A percentile compares a stretch with the other conserved stretches of the same genome.
Evolutionary conservation across 1,139 yeast species (phyloP).

Genomic region (Magnusiomyces sp.): DNA sequence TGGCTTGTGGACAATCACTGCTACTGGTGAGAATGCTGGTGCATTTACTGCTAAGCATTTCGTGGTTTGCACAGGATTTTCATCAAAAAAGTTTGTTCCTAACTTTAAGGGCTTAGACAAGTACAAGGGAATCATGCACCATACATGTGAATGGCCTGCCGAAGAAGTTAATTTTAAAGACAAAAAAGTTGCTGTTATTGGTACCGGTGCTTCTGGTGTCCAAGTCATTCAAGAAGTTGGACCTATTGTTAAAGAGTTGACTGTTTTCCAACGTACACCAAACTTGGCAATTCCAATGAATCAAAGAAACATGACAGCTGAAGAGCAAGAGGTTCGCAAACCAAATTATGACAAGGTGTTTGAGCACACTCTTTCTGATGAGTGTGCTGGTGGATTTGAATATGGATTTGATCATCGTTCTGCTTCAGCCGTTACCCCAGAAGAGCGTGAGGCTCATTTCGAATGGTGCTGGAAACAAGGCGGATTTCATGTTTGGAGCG

Average conservation of each 20-base stretch:
- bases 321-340: slow-evolving; percentile 13
- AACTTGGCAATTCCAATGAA: slow-evolving; percentile 26
- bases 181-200: slow-evolving; percentile 36
- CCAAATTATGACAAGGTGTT: slow-evolving; percentile 15
- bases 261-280: slow-evolving; percentile 30
- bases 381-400: slow-evolving; percentile 20
- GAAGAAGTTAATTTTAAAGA: slow-evolving; percentile 32
- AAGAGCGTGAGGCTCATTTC: slow-evolving; percentile 22
- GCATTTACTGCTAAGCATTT: slow-evolving; percentile 29
- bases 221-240: no score
- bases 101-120: slow-evolving; percentile 31
- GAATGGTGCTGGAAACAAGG: slow-evolving; percentile 21
- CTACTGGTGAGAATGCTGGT: slow-evolving; percentile 16
- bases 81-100: slow-evolving; percentile 24
- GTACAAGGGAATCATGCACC: no score
- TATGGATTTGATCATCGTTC: slow-evolving; percentile 14
- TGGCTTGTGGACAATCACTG: slow-evolving; percentile 35
- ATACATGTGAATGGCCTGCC: slow-evolving; percentile 44
- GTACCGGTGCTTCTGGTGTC: slow-evolving; percentile 43
- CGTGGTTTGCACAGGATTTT: slow-evolving; percentile 29
- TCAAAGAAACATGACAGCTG: slow-evolving; percentile 16
- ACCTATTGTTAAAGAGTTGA: no score
- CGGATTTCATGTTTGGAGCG: slow-evolving; percentile 25
- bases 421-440: slow-evolving; percentile 17
- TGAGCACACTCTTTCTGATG: slow-evolving; percentile 14